These are phyloP conservation scores for Phytophthora multivora DNA, from an alignment of 352 stramenopile species.

Conservation along the genomic window DNA sequence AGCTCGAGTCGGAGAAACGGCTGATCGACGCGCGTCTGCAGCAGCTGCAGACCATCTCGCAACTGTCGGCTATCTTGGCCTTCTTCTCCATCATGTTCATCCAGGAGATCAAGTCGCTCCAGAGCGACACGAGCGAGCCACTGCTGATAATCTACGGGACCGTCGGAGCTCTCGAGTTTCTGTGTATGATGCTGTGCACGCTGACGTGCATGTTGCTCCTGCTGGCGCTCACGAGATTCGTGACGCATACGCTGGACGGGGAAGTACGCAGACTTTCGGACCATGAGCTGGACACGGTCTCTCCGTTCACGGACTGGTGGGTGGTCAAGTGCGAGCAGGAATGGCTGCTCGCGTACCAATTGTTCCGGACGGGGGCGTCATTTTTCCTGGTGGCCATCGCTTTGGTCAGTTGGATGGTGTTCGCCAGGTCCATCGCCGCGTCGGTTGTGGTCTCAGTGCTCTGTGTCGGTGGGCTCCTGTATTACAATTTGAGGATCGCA, in stretches of 20 bases:
- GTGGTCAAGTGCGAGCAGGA: constrained; percentile 69
- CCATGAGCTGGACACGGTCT: constrained; percentile 66
- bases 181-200: constrained; percentile 76
- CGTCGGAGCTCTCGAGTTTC: constrained; percentile 65
- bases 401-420: constrained; percentile 70
- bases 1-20: constrained; percentile 82
- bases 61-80: constrained; percentile 68
- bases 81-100: constrained; percentile 80
- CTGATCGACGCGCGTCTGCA: constrained; percentile 72
- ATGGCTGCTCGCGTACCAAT: constrained; percentile 70
- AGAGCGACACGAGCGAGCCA: constrained; percentile 43
- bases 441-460: constrained; percentile 55
- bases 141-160: constrained; percentile 68
- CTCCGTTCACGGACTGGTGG: constrained; percentile 78
- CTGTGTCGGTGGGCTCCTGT: constrained; percentile 51
- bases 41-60: constrained; percentile 65
- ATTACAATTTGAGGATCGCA: constrained; percentile 69
- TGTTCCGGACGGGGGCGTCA: constrained; percentile 64
- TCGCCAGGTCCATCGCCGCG: constrained; percentile 47
- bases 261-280: constrained; percentile 59
- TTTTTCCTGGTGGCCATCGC: constrained; percentile 67
- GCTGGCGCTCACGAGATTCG: constrained; percentile 74
- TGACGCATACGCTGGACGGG: constrained; percentile 79
- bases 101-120: constrained; percentile 65
- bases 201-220: constrained; percentile 76